A percentile compares a stretch with the other conserved stretches of the same genome.
Evolutionary conservation across 73 alveolate species (phyloP).

Genomic region (Durusdinium trenchii): DNA sequence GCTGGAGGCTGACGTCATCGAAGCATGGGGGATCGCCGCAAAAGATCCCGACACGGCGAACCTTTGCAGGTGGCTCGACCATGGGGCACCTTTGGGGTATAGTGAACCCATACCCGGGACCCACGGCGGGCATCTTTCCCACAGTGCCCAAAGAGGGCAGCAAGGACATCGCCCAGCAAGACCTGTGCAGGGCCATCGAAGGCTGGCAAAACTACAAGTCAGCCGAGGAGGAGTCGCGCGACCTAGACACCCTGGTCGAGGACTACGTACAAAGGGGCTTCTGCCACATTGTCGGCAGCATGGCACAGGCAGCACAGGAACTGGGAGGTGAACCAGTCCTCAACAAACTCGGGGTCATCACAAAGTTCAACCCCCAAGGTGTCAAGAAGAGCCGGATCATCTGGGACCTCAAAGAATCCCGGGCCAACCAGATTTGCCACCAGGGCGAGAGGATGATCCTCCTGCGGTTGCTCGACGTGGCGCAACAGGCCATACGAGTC

Average conservation of each 20-base stretch:
- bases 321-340: no score
- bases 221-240: slow-evolving; percentile 22
- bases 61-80: neutral
- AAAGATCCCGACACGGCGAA: neutral
- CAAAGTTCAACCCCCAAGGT: no score
- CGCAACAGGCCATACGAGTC: no score
- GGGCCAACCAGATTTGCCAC: no score
- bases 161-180: neutral
- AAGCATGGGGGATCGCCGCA: neutral
- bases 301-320: neutral
- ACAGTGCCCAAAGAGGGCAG: neutral
- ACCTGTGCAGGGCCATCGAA: neutral
- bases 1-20: neutral
- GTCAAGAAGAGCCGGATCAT: no score
- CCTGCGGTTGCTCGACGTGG: no score
- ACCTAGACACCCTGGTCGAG: neutral
- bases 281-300: neutral
- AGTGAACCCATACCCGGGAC: neutral
- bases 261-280: neutral
- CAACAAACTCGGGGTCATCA: no score
- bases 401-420: no score
- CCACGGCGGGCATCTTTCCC: neutral
- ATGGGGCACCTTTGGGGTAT: slow-evolving; percentile 18
- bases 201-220: slow-evolving; percentile 26
- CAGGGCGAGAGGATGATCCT: no score